Base-by-base conservation (phyloP, 225 moss, liverwort and hornwort genomes). In the Anthoceros angustus region DNA sequence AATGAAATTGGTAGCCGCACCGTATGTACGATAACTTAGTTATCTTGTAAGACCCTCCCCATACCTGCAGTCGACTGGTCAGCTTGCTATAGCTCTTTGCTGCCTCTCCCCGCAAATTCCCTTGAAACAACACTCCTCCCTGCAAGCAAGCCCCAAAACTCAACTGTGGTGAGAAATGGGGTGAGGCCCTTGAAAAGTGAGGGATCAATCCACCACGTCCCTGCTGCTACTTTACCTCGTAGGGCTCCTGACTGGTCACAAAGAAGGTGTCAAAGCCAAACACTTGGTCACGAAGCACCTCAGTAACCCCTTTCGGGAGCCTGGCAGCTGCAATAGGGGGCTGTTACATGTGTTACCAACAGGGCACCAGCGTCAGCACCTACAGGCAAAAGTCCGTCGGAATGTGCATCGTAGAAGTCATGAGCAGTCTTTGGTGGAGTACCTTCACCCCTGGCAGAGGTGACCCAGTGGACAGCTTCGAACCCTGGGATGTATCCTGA, bases 181-280 rank as follows among this genome's bases (percentile, higher is more conserved):
- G 49, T 11, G 21, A 61, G 5, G 18, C 55, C 10, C 39, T 40
- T 23, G 63, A 5, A 14, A 50, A 2, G 48, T 26, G 50, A 4
- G 41, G 21, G 15, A 11, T 24, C 46, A 64, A 6, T 43, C 26
- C 39, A 32, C 24, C 25, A 25, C 62, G 20, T 20, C 15, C 5
- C 38, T 10, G 21, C 39, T 21, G 4, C 4, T 62, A 12, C 41
- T 62, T 21, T 23, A 80, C 80, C 77, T 82, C 81, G 26, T 82
- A 82, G n/a, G 81, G 81, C 65, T 82, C 81, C 66, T 82, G 78
- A 69, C 75, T 67, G 69, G 78, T 82, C 7, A 82, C 78, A 72
- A 82, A 82, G 68, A 82, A 82, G 0, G 81, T 82, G 68, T 82
- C 81, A 66, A 82, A 82, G 3, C 81, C 78, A 43, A 82, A 82